These are phyloP conservation scores for Ajuga chamaepitys DNA, from an alignment of 257 asterid genomes.

Conservation along the genomic window DNA sequence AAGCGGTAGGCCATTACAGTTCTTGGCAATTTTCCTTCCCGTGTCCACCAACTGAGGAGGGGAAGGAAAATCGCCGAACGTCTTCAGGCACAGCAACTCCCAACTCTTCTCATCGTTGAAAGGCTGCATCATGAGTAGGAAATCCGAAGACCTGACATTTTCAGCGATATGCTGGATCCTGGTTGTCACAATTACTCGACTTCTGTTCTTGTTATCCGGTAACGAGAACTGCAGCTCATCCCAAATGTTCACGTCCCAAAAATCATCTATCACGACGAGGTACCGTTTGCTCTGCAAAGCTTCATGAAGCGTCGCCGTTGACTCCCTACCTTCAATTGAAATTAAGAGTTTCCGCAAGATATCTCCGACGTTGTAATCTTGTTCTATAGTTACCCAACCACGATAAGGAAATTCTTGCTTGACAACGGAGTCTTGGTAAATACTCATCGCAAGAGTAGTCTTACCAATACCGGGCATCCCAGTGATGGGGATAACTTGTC, in stretches of 20 bases:
- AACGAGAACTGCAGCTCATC: not conserved
- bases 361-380: not conserved
- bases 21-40: slow-evolving; percentile 1
- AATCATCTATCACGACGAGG: slow-evolving; percentile 1
- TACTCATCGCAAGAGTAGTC: not conserved
- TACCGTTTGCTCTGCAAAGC: not conserved
- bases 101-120: slow-evolving; percentile 10
- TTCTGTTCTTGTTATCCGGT: not conserved
- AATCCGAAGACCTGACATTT: not conserved
- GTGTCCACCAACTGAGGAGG: not conserved
- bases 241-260: not conserved
- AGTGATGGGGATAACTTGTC: not conserved
- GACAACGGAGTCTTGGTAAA: not conserved
- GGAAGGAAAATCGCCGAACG: not conserved
- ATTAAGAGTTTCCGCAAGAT: not conserved
- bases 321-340: not conserved
- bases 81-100: not conserved
- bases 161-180: not conserved
- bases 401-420: not conserved
- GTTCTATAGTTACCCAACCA: slow-evolving; percentile 1
- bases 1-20: slow-evolving; percentile 24
- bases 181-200: not conserved
- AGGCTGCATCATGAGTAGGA: not conserved
- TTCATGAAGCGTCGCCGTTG: not conserved
- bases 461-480: slow-evolving; percentile 9